phyloP scores from a whole-genome alignment of 257 asterid genomes.

The Craterostigma plantagineum region DNA sequence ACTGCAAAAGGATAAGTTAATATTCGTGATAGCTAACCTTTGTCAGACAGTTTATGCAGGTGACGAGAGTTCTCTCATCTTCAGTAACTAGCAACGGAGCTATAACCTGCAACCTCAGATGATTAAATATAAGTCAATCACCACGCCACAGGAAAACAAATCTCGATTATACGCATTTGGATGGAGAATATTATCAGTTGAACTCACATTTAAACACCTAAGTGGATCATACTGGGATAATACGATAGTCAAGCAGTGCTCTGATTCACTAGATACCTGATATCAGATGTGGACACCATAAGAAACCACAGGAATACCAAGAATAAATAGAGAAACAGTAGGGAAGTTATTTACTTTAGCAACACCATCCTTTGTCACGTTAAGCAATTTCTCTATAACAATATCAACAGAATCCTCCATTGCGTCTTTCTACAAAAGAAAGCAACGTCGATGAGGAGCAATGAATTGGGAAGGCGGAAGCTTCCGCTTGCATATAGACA shows the following conservation, averaged over 20 bases:
- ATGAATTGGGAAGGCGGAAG: slow-evolving; percentile 5
- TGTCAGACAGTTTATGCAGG: slow-evolving; percentile 92
- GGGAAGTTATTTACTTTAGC: slow-evolving; percentile 40
- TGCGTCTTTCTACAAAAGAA: slow-evolving; percentile 43
- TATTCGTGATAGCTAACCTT: slow-evolving; percentile 33
- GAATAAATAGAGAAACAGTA: slow-evolving; percentile 6
- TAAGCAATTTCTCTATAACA: slow-evolving; percentile 80
- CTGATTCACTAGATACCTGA: slow-evolving; percentile 84
- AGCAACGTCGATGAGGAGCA: slow-evolving; percentile 2
- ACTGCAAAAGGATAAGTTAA: not conserved
- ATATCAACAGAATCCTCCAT: slow-evolving; percentile 95
- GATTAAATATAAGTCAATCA: slow-evolving; percentile 5
- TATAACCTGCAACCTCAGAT: slow-evolving; percentile 45
- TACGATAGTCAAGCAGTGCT: slow-evolving; percentile 70
- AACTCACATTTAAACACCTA: slow-evolving; percentile 85
- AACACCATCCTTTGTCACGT: slow-evolving; percentile 55
- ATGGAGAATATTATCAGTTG: not conserved
- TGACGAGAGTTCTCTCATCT: slow-evolving; percentile 92
- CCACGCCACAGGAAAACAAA: not conserved
- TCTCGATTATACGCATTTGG: not conserved
- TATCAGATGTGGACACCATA: slow-evolving; percentile 8
- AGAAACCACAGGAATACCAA: not conserved
- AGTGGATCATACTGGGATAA: slow-evolving; percentile 74
- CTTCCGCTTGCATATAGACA: not conserved
- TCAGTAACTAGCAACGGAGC: slow-evolving; percentile 90